A percentile compares a stretch with the other conserved stretches of the same genome.
These are phyloP conservation scores for Eucalyptus sideroxylon DNA, from an alignment of 345 rosid genomes.

Conservation along the genomic window DNA sequence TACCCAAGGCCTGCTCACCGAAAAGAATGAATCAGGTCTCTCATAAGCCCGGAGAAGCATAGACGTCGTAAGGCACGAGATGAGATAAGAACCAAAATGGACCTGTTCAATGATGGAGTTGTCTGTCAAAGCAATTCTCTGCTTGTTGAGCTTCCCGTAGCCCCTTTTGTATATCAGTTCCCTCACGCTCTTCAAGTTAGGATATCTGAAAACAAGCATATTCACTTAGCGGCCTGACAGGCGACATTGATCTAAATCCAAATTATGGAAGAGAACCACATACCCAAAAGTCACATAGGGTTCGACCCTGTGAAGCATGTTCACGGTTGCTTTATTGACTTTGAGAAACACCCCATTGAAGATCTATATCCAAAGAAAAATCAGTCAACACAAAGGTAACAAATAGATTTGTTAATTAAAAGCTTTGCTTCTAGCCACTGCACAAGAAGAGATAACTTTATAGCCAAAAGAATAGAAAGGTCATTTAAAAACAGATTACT, in stretches of 20 bases:
- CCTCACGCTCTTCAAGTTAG: conserved; percentile 69
- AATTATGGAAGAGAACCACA: background rate
- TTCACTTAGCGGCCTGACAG: background rate
- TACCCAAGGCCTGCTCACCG: conserved; percentile 38
- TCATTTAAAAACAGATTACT: background rate
- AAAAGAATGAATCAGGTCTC: background rate
- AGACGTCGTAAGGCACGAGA: background rate
- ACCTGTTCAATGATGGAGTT: conserved; percentile 62
- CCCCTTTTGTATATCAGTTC: conserved; percentile 86
- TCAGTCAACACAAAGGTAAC: background rate
- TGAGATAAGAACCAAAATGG: background rate
- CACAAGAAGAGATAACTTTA: background rate
- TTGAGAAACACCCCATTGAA: conserved; percentile 87
- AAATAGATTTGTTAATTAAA: background rate
- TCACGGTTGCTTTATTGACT: conserved; percentile 52
- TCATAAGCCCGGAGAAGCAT: background rate
- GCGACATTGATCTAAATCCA: background rate
- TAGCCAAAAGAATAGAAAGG: background rate
- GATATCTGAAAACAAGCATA: conserved; percentile 23
- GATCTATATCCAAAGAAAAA: conserved; percentile 21
- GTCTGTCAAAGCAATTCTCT: conserved; percentile 55
- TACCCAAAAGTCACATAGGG: conserved; percentile 90
- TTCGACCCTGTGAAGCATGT: conserved; percentile 80
- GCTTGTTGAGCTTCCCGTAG: conserved; percentile 53
- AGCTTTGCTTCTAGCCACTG: background rate